Base-by-base conservation (phyloP, 768 basidiomycete genomes). In the Amanita jacksonii region DNA sequence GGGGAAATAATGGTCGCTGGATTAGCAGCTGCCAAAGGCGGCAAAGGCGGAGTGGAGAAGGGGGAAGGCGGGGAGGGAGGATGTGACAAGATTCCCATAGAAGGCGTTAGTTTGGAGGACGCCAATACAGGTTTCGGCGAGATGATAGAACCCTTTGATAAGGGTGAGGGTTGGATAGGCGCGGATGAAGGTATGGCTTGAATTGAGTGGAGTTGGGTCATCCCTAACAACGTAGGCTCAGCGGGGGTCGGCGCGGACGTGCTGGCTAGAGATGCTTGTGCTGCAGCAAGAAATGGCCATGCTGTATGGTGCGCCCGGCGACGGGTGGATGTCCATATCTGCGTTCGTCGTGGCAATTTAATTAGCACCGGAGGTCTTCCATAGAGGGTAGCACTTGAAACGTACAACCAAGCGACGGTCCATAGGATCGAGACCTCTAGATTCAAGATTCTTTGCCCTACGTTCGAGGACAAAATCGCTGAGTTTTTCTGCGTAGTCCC, bases 271-370 rank as follows among this genome's bases (percentile, higher is more conserved):
- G 51, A 42, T 5, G 45, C 30, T 49, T 55, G 64, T 18, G 64
- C 58, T 1, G 64, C 54, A 8, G 69, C 63, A 40, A 83, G 64
- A 62, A 98, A 97, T 1, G 96, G 96, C 87, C 92, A 94, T 1
- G 93, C 92, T 3, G 91, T 94, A 57, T 97, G 92, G 56, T 94
- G 83, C 4, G 94, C 87, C 40, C 96, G 73, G 38, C 92, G 73
- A 10, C 96, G 80, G 0, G 96, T 86, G 1, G 92, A 97, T 0
- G 96, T 96, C 96, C 96, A 99, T 31, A 99, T 86, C 93, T 96
- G 55, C 8, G 31, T 12, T 28, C 2, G 9, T 10, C 5, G 10
- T 12, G 8, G 28, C n/a, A n/a, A n/a, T n/a, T n/a, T n/a, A n/a
- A n/a, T n/a, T n/a, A n/a, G n/a, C n/a, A n/a, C n/a, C n/a, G n/a